Evolutionary conservation across 2,329 filamentous ascomycete genomes (phyloP).

Genomic region (Botrytis tulipae): DNA sequence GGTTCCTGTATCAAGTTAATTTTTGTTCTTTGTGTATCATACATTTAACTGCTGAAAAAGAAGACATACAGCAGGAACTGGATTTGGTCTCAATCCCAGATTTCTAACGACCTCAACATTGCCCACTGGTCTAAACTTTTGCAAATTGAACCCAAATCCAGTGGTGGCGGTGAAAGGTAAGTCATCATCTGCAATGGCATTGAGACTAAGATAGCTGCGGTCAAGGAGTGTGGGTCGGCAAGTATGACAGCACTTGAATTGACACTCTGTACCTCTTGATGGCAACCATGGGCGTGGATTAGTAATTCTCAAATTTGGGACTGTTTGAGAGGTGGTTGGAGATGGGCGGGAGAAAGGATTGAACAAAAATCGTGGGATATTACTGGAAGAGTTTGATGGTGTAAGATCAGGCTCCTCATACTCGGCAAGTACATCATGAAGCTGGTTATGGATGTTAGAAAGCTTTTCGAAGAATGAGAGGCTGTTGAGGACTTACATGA

Average conservation of each 20-base stretch:
- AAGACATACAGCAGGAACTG: constrained; percentile 25
- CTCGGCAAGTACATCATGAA: constrained; percentile 11
- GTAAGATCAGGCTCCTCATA: not conserved
- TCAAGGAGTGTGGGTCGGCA: constrained; percentile 48
- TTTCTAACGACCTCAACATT: constrained; percentile 31
- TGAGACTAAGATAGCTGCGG: constrained; percentile 50
- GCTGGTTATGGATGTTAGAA: not conserved
- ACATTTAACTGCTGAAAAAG: not conserved
- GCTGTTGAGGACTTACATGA: constrained; percentile 42
- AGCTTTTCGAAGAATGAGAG: not conserved
- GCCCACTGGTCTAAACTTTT: constrained; percentile 43
- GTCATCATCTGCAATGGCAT: constrained; percentile 50
- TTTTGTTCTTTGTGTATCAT: not conserved
- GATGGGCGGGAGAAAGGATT: constrained; percentile 12
- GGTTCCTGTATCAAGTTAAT: not conserved
- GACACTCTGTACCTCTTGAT: constrained; percentile 45
- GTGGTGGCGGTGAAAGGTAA: constrained; percentile 49
- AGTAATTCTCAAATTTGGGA: not conserved
- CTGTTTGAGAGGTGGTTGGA: constrained; percentile 7
- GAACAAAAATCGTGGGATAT: constrained; percentile 9
- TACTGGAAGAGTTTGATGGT: not conserved
- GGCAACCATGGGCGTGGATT: constrained; percentile 42
- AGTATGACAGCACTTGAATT: constrained; percentile 48
- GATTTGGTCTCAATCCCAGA: constrained; percentile 33
- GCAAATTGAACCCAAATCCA: constrained; percentile 53